phyloP scores from a whole-genome alignment of 148 eudicot genomes.

The Polygonum aviculare region DNA sequence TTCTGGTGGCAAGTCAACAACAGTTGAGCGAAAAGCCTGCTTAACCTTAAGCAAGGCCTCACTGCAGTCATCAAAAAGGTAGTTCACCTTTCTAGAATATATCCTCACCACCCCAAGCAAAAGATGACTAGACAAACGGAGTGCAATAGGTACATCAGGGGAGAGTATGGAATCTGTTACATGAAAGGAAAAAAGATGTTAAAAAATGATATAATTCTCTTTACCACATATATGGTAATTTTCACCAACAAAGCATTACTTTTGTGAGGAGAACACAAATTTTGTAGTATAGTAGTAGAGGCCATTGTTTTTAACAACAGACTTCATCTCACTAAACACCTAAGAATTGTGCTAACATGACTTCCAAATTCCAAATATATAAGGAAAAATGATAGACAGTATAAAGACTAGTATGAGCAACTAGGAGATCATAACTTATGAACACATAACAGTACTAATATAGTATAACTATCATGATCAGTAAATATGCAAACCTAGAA shows the following conservation, averaged over 20 bases:
- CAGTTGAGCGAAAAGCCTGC: constrained; percentile 91
- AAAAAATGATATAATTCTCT: neutral
- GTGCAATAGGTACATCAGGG: constrained; percentile 94
- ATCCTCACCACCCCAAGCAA: constrained; percentile 98
- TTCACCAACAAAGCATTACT: neutral
- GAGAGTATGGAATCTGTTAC: constrained; percentile 74
- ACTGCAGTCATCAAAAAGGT: constrained; percentile 96
- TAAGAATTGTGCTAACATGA: neutral
- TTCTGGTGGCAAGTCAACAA: constrained; percentile 96
- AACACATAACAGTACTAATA: neutral
- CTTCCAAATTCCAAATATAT: neutral
- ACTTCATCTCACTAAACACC: neutral
- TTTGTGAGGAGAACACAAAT: neutral
- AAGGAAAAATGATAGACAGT: neutral
- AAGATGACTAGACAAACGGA: constrained; percentile 95
- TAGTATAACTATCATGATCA: neutral
- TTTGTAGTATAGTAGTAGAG: neutral
- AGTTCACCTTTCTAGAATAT: constrained; percentile 83
- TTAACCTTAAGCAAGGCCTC: constrained; percentile 87
- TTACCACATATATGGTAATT: neutral
- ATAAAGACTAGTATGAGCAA: neutral
- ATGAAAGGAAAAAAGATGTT: neutral
- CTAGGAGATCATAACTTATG: neutral
- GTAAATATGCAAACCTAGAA: neutral
- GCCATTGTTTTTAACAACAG: neutral